Evolutionary conservation across 2,329 filamentous ascomycete species (phyloP).

Genomic region (Pseudogymnoascus sp.): DNA sequence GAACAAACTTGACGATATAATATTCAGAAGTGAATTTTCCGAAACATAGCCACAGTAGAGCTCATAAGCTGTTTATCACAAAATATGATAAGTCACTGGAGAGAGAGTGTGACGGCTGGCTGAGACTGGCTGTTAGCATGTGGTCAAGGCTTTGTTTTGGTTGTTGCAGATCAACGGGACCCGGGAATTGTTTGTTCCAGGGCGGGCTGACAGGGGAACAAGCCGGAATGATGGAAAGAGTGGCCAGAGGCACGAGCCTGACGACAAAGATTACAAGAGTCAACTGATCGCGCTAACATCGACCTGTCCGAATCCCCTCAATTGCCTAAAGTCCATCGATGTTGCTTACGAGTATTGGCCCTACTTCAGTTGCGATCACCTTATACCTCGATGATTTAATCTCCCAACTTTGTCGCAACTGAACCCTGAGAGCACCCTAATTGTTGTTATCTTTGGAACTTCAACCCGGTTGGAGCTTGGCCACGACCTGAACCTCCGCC

Average conservation of each 20-base stretch:
- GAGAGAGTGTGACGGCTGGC: not conserved
- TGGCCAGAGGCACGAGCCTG: conserved; percentile 7
- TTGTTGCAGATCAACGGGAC: not conserved
- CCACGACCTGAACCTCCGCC: not conserved
- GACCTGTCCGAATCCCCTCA: not conserved
- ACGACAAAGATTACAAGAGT: conserved; percentile 1
- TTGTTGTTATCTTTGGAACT: not conserved
- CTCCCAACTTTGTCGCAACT: conserved; percentile 1
- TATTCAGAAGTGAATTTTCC: not conserved
- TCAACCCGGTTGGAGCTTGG: conserved; percentile 1
- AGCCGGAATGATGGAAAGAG: conserved; percentile 4
- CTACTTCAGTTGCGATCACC: not conserved
- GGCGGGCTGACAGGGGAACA: conserved; percentile 4
- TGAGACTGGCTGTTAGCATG: not conserved
- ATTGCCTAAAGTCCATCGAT: not conserved
- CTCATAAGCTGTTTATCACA: not conserved
- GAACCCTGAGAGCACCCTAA: conserved; percentile 1
- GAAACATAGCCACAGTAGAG: not conserved
- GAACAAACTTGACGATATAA: not conserved
- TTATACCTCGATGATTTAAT: not conserved
- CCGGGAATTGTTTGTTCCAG: conserved; percentile 5
- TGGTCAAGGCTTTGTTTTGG: conserved; percentile 1
- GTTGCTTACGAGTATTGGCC: not conserved
- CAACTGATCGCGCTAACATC: conserved; percentile 3
- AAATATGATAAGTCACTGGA: conserved; percentile 1